Base-by-base conservation (phyloP, 176 grass and related monocot species). In the Aegilops umbellulata region DNA sequence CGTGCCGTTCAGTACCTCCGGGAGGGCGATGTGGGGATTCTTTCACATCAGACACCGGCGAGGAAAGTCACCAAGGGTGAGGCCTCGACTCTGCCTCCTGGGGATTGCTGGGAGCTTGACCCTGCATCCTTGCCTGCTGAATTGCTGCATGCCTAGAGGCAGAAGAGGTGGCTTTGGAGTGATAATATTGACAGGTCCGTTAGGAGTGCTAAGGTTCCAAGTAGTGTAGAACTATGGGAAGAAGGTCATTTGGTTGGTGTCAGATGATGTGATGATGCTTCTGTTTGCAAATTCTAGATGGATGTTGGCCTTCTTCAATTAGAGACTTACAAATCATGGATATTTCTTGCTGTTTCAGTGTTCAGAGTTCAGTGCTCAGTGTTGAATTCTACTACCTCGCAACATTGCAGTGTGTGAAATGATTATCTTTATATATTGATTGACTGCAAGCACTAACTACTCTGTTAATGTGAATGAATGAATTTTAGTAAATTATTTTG, bases 91-190 rank as follows among this genome's bases (percentile, higher is more conserved):
- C 79, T 96, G 82, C 90, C 87, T 22, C 78, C 79, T 5, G 82
- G 89, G 16, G 90, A 95, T 60, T 98, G 86, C 80, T 98, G 94
- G 94, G 94, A 98, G 74, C 92, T 98, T 71, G 97, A 96, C 71
- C 92, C 97, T 65, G 97, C 97, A 83, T 91, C 97, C 1, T 82
- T 96, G 77, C 94, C 92, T 85, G 27, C 90, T 9, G 90, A 91
- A 73, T 66, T 96, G 60, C 81, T 99, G 80, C 19, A 10, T 1
- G 49, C 85, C 7, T 3, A 68, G 44, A 70, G 11, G 39, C 80
- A 10, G 60, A 53, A 76, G 38, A 39, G 38, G 60, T 86, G 65
- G 76, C 79, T 27, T 8, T 7, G 47, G 75, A 8, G 30, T 29
- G 74, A 12, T 55, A 60, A 34, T 27, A 31, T 23, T 60, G 69